Evolutionary conservation across 345 rosid species (phyloP).

Genomic region (Chamaenerion angustifolium): DNA sequence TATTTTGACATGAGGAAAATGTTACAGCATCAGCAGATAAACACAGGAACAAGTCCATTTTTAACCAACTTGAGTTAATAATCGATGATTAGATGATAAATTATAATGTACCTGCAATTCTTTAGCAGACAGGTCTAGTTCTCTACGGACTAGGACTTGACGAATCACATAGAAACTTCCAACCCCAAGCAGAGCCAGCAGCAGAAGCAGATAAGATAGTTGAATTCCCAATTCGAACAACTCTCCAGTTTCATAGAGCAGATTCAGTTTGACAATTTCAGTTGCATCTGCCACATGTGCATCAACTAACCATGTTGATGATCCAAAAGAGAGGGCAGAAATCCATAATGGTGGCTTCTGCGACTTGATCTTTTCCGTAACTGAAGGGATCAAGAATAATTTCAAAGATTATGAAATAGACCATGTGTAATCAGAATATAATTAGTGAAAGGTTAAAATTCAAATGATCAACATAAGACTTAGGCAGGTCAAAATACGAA

Average conservation of each 20-base stretch:
- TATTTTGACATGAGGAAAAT: slow-evolving; percentile 5
- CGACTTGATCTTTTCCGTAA: slow-evolving; percentile 15
- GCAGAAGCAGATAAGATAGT: slow-evolving; percentile 66
- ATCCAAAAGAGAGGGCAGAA: slow-evolving; percentile 33
- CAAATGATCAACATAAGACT: too few relatives aligned
- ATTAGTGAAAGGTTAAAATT: not conserved
- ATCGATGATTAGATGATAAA: not conserved
- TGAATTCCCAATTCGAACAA: slow-evolving; percentile 85
- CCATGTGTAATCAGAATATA: not conserved
- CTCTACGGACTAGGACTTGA: slow-evolving; percentile 91
- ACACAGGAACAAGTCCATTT: too few relatives aligned
- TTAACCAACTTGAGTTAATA: too few relatives aligned
- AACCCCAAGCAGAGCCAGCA: slow-evolving; percentile 70
- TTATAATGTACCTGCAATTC: slow-evolving; percentile 55
- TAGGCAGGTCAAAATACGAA: too few relatives aligned
- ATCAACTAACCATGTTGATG: slow-evolving; percentile 32
- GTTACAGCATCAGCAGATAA: not conserved
- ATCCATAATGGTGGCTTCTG: slow-evolving; percentile 27
- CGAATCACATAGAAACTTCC: slow-evolving; percentile 86
- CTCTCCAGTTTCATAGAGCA: slow-evolving; percentile 61
- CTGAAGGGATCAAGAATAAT: slow-evolving; percentile 18
- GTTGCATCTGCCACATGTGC: slow-evolving; percentile 52
- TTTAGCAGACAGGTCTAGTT: slow-evolving; percentile 95
- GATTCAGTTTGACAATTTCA: slow-evolving; percentile 25
- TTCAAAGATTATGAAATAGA: slow-evolving; percentile 22